Evolutionary conservation across 495 filamentous ascomycete genomes (phyloP).

Genomic region (Viridothelium virens): DNA sequence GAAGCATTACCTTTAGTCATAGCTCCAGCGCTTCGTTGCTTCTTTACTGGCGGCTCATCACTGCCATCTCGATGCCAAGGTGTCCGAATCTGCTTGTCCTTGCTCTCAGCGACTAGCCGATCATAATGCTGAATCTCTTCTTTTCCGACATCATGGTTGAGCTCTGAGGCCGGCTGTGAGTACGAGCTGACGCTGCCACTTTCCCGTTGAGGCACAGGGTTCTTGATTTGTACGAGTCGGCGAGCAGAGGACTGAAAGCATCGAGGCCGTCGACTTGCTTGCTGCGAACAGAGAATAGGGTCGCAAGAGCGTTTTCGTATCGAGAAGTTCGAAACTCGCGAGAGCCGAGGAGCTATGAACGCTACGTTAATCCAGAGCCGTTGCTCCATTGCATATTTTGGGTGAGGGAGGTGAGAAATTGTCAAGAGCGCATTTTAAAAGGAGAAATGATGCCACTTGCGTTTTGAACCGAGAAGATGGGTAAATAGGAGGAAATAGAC

Average conservation of each 20-base stretch:
- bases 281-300: not conserved
- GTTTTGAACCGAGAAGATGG: not conserved
- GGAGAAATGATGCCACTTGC: not conserved
- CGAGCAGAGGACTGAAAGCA: not conserved
- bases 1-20: conserved; percentile 55
- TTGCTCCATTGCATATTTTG: not conserved
- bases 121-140: conserved; percentile 38
- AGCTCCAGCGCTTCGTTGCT: conserved; percentile 41
- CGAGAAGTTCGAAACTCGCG: not conserved
- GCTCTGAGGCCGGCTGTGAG: conserved; percentile 27
- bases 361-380: not conserved
- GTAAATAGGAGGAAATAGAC: not conserved
- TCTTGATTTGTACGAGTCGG: not conserved
- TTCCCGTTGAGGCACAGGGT: not conserved
- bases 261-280: not conserved
- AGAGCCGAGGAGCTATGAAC: not conserved
- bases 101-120: conserved; percentile 38
- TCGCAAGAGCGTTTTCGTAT: not conserved
- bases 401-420: not conserved
- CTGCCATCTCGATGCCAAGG: conserved; percentile 68
- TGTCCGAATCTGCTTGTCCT: conserved; percentile 44
- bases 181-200: conserved; percentile 17
- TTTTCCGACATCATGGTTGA: conserved; percentile 33
- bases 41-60: conserved; percentile 48
- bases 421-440: not conserved